phyloP scores from a whole-genome alignment of 2,329 filamentous ascomycete genomes.

The Epichloe elymi region DNA sequence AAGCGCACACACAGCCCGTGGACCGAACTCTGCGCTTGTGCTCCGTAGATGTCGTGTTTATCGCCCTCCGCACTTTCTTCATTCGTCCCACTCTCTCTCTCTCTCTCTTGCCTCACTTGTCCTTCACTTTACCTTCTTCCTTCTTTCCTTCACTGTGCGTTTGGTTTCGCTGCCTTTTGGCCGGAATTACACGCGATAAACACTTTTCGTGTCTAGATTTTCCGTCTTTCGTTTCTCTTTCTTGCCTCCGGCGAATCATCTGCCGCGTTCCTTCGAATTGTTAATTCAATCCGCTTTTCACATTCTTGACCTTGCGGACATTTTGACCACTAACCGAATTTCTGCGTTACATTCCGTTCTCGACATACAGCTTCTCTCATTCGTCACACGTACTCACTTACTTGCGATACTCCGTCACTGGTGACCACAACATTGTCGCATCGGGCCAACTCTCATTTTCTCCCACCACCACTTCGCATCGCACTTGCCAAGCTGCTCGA shows the following conservation, averaged over 20 bases:
- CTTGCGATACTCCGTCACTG: constrained; percentile 2
- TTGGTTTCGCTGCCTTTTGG: not conserved
- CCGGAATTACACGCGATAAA: not conserved
- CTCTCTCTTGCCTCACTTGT: not conserved
- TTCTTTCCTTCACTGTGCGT: not conserved
- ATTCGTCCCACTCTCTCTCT: not conserved
- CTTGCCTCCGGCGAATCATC: not conserved
- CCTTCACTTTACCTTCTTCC: not conserved
- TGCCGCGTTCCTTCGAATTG: not conserved
- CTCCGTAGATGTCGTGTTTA: not conserved
- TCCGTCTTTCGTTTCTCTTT: not conserved
- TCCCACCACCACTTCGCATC: not conserved
- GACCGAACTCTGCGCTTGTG: no score
- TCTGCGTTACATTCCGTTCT: constrained; percentile 4
- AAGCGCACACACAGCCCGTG: no score
- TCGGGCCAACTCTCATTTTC: not conserved
- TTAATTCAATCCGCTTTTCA: constrained; percentile 1
- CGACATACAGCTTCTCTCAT: not conserved
- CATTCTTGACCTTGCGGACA: constrained; percentile 4
- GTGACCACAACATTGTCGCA: constrained; percentile 2
- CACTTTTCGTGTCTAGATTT: not conserved
- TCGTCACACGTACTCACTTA: not conserved
- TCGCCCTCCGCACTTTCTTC: not conserved
- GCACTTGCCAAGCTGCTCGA: not conserved
- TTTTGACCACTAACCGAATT: not conserved